These are phyloP conservation scores for Kluyveromyces wickerhamii DNA, from an alignment of 805 yeast genomes.

Conservation along the genomic window DNA sequence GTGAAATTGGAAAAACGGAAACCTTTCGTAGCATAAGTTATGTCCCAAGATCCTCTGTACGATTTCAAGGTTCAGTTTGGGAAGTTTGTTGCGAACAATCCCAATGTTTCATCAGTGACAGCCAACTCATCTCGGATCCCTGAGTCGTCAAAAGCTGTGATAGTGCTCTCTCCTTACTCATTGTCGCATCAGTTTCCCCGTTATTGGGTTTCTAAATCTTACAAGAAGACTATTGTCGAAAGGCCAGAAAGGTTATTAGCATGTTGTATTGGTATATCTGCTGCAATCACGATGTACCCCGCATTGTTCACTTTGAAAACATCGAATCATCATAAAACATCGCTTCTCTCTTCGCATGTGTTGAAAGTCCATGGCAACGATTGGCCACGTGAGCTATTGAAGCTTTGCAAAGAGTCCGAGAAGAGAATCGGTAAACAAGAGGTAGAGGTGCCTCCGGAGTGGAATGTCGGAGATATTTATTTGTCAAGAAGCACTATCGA, in stretches of 20 bases:
- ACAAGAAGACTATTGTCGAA: conserved; percentile 65
- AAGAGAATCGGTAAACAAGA: conserved; percentile 43
- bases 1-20: too few species aligned
- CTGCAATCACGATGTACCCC: conserved; percentile 64
- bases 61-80: conserved; percentile 38
- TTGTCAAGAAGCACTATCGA: conserved; percentile 54
- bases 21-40: too few species aligned
- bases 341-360: conserved; percentile 53
- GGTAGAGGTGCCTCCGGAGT: conserved; percentile 68
- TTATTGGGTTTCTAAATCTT: conserved; percentile 64
- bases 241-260: conserved; percentile 76
- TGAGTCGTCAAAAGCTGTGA: conserved; percentile 42
- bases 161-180: conserved; percentile 62
- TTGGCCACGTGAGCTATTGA: conserved; percentile 57
- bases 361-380: conserved; percentile 60
- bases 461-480: conserved; percentile 83
- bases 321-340: conserved; percentile 33
- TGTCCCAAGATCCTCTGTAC: conserved; percentile 26
- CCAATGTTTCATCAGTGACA: conserved; percentile 30
- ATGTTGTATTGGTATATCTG: conserved; percentile 66
- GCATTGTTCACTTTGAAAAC: conserved; percentile 45
- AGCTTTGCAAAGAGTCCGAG: conserved; percentile 52
- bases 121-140: conserved; percentile 29
- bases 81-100: conserved; percentile 34
- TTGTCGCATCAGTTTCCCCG: conserved; percentile 68